Percentiles rank a stretch among this genome's conserved stretches.
Conservation (phyloP, 2,329 filamentous ascomycete genomes). For the Aspergillus thermomutatus region DNA sequence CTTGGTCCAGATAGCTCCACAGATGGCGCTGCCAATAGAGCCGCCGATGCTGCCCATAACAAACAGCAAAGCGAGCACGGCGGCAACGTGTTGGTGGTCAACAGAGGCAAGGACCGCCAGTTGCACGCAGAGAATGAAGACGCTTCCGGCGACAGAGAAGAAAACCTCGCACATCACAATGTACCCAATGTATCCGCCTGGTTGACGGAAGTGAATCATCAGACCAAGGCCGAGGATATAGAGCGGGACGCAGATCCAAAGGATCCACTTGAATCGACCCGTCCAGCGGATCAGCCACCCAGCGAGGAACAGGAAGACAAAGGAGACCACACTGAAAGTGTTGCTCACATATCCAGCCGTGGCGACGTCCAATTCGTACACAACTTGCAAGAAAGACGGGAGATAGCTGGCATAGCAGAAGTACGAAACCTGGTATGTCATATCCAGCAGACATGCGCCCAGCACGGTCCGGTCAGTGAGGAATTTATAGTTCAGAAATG, state of each 20-base stretch:
- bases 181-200: slow-evolving; percentile 45
- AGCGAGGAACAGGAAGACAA: slow-evolving; percentile 53
- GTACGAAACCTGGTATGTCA: slow-evolving; percentile 17
- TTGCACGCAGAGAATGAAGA: slow-evolving; percentile 50
- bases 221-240: slow-evolving; percentile 48
- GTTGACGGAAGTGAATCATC: slow-evolving; percentile 51
- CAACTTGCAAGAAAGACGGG: slow-evolving; percentile 35
- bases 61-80: slow-evolving; percentile 46
- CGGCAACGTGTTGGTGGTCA: slow-evolving; percentile 51
- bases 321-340: slow-evolving; percentile 51
- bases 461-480: slow-evolving; percentile 36
- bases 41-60: slow-evolving; percentile 32
- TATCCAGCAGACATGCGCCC: slow-evolving; percentile 22
- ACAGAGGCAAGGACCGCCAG: slow-evolving; percentile 52
- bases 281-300: slow-evolving; percentile 49
- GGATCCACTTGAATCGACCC: slow-evolving; percentile 49
- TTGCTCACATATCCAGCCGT: slow-evolving; percentile 44
- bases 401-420: slow-evolving; percentile 29
- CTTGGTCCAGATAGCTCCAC: slow-evolving; percentile 32
- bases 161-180: slow-evolving; percentile 55
- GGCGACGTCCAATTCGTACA: slow-evolving; percentile 27
- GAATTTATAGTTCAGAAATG: slow-evolving; percentile 24
- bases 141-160: slow-evolving; percentile 51
- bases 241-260: slow-evolving; percentile 47
- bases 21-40: slow-evolving; percentile 28